Evolutionary conservation across 768 basidiomycete genomes (phyloP).

Genomic region (Agaricus subrufescens): DNA sequence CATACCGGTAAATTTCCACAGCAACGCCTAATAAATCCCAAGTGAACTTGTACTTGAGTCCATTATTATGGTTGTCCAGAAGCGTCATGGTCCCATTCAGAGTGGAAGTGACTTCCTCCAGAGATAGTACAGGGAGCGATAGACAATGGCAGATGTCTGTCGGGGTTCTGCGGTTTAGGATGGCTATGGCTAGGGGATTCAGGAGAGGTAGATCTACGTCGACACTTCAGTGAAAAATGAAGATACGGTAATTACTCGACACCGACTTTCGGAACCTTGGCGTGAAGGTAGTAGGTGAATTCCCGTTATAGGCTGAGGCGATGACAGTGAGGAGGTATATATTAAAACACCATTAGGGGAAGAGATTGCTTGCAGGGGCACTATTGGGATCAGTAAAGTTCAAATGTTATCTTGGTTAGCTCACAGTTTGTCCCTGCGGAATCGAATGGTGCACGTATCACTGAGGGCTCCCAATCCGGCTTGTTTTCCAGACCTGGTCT

Average conservation of each 20-base stretch:
- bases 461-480: slow-evolving; percentile 42
- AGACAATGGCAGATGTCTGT: slow-evolving; percentile 59
- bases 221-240: not conserved
- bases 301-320: slow-evolving; percentile 31
- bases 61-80: slow-evolving; percentile 40
- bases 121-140: slow-evolving; percentile 33
- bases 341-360: slow-evolving; percentile 61
- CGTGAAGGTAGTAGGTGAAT: slow-evolving; percentile 42
- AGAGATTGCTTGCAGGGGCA: slow-evolving; percentile 47
- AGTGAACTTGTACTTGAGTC: slow-evolving; percentile 18
- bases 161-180: slow-evolving; percentile 48
- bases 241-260: not conserved
- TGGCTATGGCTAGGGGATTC: slow-evolving; percentile 31
- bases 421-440: slow-evolving; percentile 48
- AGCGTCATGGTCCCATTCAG: slow-evolving; percentile 42
- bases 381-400: slow-evolving; percentile 27
- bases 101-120: slow-evolving; percentile 39
- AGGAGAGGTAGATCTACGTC: slow-evolving; percentile 13
- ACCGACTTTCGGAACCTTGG: not conserved
- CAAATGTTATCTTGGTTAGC: slow-evolving; percentile 12
- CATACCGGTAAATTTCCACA: slow-evolving; percentile 49
- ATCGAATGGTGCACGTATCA: slow-evolving; percentile 38
- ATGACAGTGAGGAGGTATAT: slow-evolving; percentile 46
- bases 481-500: slow-evolving; percentile 54
- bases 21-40: slow-evolving; percentile 38